Base-by-base conservation (phyloP, 2,329 filamentous ascomycete genomes). In the Fusarium hostae region DNA sequence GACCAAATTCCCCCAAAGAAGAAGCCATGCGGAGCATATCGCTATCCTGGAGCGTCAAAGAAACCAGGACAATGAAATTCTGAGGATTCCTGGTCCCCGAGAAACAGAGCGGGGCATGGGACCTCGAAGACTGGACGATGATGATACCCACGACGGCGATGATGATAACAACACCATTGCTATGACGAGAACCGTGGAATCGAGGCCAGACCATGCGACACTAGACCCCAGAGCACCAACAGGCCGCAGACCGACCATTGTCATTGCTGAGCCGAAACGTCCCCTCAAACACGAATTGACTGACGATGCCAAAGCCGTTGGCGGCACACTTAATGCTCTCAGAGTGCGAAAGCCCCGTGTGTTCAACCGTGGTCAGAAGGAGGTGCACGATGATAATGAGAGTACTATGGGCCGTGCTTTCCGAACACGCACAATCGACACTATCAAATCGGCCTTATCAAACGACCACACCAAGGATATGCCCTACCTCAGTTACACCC, bases 401-500 rank as follows among this genome's bases (percentile, higher is more conserved):
- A 76, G 71, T 30, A 68, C 65, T 57, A 64, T 32, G 75, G 70
- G 68, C 20, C 78, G 70, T 50, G 79, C 71, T 22, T 76, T 74
- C 34, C 75, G 82, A 30, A 79, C 86, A 4, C 84, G 84, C 44
- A 92, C 90, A 0, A 81, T 90, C 28, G 87, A 84, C 51, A 90
- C 84, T 62, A 85, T 95, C 71, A 86, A 86, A 64, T 86, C 85
- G 1, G 87, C 82, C 12, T 82, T 87, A 59, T 87, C 87, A 18
- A 84, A 88, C 28, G 87, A 88, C 44, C 85, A 86, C 67, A 78
- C 81, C n/a, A 82, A 82, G 4, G 86, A 90, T 35, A 92, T 94
- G 84, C 96, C 96, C 0, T 99, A 99, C 80, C 87, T 99, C 56
- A 98, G 94, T 80, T 98, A 94, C 88, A 91, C 95, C 66, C 94